Evolutionary conservation across 768 basidiomycete species (phyloP).

Genomic region (Lactarius vividus): DNA sequence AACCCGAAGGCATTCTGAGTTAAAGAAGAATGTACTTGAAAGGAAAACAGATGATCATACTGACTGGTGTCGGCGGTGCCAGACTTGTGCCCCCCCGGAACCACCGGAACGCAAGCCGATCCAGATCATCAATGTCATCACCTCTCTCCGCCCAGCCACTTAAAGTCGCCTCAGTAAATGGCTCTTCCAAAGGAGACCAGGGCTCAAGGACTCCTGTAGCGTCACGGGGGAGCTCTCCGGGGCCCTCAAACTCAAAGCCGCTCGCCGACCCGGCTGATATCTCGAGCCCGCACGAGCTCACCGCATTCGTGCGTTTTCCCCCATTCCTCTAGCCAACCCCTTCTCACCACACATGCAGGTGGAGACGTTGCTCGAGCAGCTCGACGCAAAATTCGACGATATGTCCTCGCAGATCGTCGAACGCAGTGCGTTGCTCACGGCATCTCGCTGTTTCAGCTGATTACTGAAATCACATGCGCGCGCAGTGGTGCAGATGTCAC

Average conservation of each 20-base stretch:
- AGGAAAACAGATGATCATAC: too few species aligned
- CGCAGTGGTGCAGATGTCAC: conserved; percentile 90
- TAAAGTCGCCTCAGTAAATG: conserved; percentile 21
- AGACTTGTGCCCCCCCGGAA: too few species aligned
- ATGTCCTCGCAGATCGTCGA: conserved; percentile 91
- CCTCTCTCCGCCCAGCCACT: conserved; percentile 24
- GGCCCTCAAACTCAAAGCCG: conserved; percentile 15
- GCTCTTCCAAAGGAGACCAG: conserved; percentile 20
- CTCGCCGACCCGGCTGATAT: conserved; percentile 53
- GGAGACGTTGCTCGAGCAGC: conserved; percentile 80
- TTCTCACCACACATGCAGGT: conserved; percentile 50
- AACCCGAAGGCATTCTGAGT: too few species aligned
- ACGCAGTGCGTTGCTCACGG: conserved; percentile 53
- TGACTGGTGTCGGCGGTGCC: too few species aligned
- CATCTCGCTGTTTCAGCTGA: conserved; percentile 18
- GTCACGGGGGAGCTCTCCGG: conserved; percentile 15
- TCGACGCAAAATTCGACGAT: conserved; percentile 89
- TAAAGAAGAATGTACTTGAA: too few species aligned
- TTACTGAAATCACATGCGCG: conserved; percentile 1
- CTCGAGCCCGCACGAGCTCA: conserved; percentile 90
- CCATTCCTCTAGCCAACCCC: not conserved
- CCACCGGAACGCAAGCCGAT: not conserved
- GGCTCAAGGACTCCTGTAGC: conserved; percentile 17
- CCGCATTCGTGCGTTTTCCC: conserved; percentile 74
- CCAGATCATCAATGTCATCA: conserved; percentile 14